Evolutionary conservation across 1,139 yeast genomes (phyloP).

Genomic region (Casaregolazyma suthepensis): DNA sequence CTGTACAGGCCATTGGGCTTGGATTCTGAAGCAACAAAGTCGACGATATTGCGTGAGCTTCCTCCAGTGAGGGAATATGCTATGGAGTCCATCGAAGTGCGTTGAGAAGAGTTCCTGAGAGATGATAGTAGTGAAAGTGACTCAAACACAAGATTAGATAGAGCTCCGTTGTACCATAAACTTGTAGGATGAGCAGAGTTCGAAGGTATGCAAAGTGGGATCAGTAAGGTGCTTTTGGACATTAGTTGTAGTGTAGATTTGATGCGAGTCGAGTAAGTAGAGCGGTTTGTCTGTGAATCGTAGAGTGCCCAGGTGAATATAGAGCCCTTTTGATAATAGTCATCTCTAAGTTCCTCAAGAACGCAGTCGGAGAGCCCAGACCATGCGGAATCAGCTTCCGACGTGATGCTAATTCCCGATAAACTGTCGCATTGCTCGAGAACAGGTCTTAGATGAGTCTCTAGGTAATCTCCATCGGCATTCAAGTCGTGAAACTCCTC

Average conservation of each 20-base stretch:
- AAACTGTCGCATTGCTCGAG: slow-evolving; percentile 75
- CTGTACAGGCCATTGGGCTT: slow-evolving; percentile 13
- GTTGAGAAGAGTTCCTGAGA: slow-evolving; percentile 16
- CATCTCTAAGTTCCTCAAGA: slow-evolving; percentile 57
- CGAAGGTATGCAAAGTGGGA: slow-evolving; percentile 35
- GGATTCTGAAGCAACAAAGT: slow-evolving; percentile 9
- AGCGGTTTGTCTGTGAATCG: not conserved
- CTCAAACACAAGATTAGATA: slow-evolving; percentile 27
- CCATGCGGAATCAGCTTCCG: slow-evolving; percentile 78
- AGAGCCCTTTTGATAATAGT: slow-evolving; percentile 56
- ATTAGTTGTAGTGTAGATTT: slow-evolving; percentile 43
- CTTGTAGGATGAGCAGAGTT: slow-evolving; percentile 13
- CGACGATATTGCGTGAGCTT: slow-evolving; percentile 23
- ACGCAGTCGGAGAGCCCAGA: slow-evolving; percentile 62
- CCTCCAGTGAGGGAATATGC: slow-evolving; percentile 21
- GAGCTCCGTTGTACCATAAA: slow-evolving; percentile 27
- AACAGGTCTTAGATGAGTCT: slow-evolving; percentile 51
- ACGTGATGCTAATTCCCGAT: slow-evolving; percentile 61
- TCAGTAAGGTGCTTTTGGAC: slow-evolving; percentile 42
- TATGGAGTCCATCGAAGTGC: slow-evolving; percentile 25
- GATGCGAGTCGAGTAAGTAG: slow-evolving; percentile 36
- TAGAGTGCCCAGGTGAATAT: slow-evolving; percentile 50
- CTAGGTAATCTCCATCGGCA: slow-evolving; percentile 44
- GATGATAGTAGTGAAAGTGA: slow-evolving; percentile 27
- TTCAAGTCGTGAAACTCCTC: slow-evolving; percentile 40